Percentiles rank a stretch among this genome's conserved stretches.
Conservation (phyloP, 192 early-diverging fungal genomes). For the Rhizoclosmatium globosum region DNA sequence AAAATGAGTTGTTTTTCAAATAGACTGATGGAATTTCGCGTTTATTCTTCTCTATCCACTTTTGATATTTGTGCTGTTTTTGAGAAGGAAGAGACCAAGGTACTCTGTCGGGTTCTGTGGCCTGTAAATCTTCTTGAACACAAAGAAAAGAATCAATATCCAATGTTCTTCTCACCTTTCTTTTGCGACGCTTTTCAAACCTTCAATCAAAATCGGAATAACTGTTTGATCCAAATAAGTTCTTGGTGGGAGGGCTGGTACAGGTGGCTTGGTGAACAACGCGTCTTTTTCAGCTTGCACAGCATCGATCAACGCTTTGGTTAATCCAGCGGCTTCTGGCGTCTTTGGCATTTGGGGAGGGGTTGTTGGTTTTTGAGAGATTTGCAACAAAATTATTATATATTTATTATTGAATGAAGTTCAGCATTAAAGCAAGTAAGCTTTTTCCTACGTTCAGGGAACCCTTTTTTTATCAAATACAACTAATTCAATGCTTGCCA, state of each 20-base stretch:
- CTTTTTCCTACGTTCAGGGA: too few species aligned
- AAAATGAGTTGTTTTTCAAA: too few species aligned
- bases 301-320: not conserved
- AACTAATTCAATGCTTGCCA: too few species aligned
- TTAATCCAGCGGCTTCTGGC: slow-evolving; percentile 16
- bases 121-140: not conserved
- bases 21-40: too few species aligned
- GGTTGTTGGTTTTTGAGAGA: not conserved
- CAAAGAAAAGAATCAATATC: not conserved
- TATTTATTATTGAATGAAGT: too few species aligned
- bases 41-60: too few species aligned
- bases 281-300: slow-evolving; percentile 19
- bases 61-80: slow-evolving; percentile 10
- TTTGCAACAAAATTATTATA: too few species aligned
- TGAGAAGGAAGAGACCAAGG: slow-evolving; percentile 33
- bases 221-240: slow-evolving; percentile 62
- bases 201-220: slow-evolving; percentile 60
- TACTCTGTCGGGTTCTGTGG: slow-evolving; percentile 35
- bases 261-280: slow-evolving; percentile 38
- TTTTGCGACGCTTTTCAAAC: slow-evolving; percentile 54
- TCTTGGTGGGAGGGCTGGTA: slow-evolving; percentile 52
- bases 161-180: slow-evolving; percentile 46
- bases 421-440: too few species aligned
- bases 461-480: too few species aligned
- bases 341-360: slow-evolving; percentile 18